Evolutionary conservation across 345 rosid genomes (phyloP).

Genomic region (Leavenworthia alabamica): DNA sequence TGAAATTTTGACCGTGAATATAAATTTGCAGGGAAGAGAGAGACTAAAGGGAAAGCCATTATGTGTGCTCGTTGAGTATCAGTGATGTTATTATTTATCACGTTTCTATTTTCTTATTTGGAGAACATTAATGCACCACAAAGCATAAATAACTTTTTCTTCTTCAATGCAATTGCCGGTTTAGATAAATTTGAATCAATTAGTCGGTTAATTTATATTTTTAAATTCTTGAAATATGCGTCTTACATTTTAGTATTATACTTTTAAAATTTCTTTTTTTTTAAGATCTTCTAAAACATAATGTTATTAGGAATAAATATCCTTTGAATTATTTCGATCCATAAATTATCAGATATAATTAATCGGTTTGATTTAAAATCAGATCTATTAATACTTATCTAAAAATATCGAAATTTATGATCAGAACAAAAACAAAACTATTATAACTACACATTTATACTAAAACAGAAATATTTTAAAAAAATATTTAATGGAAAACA

Average conservation of each 20-base stretch:
- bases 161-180: not conserved
- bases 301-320: not conserved
- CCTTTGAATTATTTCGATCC: too few species aligned
- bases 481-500: too few species aligned
- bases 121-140: not conserved
- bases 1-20: not conserved
- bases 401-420: too few species aligned
- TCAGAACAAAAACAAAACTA: too few species aligned
- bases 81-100: slow-evolving; percentile 22
- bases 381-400: too few species aligned
- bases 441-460: too few species aligned
- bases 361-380: too few species aligned
- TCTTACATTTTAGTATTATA: not conserved
- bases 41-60: slow-evolving; percentile 52
- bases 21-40: slow-evolving; percentile 50
- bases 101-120: not conserved
- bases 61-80: slow-evolving; percentile 58
- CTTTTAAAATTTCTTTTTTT: not conserved
- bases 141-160: not conserved
- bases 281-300: not conserved
- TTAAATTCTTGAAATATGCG: not conserved
- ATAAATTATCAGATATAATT: too few species aligned
- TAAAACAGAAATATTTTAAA: too few species aligned
- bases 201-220: not conserved
- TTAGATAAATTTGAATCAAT: not conserved